Percentiles rank a stretch among this genome's conserved stretches.
phyloP scores from a whole-genome alignment of 1,284 basidiomycete genomes.

The Sporisorium graminicola region DNA sequence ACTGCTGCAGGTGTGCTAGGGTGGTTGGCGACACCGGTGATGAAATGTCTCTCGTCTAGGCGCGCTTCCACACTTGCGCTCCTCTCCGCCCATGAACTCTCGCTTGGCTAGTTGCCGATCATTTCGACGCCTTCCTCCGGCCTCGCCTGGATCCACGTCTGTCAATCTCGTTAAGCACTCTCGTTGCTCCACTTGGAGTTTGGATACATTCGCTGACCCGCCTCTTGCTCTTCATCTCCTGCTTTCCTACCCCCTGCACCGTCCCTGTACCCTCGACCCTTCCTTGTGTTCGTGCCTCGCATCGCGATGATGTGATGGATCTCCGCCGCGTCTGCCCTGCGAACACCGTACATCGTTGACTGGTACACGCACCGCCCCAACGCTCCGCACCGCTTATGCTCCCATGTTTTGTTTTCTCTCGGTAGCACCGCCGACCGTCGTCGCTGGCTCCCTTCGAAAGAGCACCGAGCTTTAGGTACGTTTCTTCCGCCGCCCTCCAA shows the following conservation, averaged over 20 bases:
- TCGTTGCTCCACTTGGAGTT: neutral
- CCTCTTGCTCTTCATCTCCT: constrained; percentile 4
- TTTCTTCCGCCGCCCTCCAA: neutral
- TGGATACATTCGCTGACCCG: constrained; percentile 5
- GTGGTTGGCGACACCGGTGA: neutral
- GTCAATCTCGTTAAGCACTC: constrained; percentile 22
- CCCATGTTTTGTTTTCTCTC: constrained; percentile 1
- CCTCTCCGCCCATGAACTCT: constrained; percentile 8
- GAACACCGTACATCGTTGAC: neutral
- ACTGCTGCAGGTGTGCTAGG: constrained; percentile 10
- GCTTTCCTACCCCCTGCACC: constrained; percentile 1
- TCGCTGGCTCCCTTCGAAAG: constrained; percentile 6
- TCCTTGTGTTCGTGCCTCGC: constrained; percentile 8
- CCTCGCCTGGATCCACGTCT: constrained; percentile 6
- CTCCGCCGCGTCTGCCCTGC: neutral
- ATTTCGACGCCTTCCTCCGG: constrained; percentile 2
- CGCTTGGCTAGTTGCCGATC: constrained; percentile 22
- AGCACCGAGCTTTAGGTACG: constrained; percentile 33
- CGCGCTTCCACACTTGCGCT: constrained; percentile 3
- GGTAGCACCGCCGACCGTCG: constrained; percentile 11
- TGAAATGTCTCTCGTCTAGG: constrained; percentile 4
- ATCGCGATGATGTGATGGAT: constrained; percentile 24
- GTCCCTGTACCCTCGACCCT: constrained; percentile 24
- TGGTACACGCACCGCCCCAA: neutral
- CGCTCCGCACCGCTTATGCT: neutral